Evolutionary conservation across 2,329 filamentous ascomycete species (phyloP).

Genomic region (Chaetomiaceae sp.): DNA sequence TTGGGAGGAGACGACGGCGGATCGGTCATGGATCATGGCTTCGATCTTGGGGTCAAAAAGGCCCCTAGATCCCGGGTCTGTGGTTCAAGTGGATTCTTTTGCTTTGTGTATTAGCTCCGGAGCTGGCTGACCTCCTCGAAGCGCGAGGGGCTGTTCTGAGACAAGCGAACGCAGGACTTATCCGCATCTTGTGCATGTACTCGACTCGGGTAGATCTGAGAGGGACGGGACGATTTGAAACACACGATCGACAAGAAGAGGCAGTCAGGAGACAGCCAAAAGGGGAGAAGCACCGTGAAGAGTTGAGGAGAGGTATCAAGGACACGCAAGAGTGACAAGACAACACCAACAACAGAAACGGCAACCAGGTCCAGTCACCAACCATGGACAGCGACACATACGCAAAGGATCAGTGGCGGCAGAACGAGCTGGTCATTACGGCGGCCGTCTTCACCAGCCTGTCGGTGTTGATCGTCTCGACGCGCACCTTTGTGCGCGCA

Average conservation of each 20-base stretch:
- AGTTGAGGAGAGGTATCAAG: no score
- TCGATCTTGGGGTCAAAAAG: background rate
- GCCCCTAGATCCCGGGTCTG: background rate
- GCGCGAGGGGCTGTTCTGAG: background rate
- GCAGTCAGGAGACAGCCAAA: no score
- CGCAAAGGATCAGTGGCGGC: background rate
- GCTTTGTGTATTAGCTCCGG: no score
- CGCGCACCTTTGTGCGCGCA: background rate
- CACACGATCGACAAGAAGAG: no score
- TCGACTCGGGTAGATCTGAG: no score
- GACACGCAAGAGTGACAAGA: no score
- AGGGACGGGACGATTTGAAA: no score
- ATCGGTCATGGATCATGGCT: no score
- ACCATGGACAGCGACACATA: background rate
- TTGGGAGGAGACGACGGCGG: background rate
- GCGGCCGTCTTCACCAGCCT: background rate
- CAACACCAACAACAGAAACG: no score
- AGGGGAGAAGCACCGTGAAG: no score
- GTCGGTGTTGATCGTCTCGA: background rate
- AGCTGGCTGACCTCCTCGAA: background rate
- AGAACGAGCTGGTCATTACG: background rate
- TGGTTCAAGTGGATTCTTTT: background rate
- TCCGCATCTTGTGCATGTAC: no score
- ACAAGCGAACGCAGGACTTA: no score
- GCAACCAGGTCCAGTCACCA: background rate